Evolutionary conservation across 2,329 filamentous ascomycete genomes (phyloP), one percentile per base, ranked within the genome.

Genomic region (Lachnellula occidentalis): DNA sequence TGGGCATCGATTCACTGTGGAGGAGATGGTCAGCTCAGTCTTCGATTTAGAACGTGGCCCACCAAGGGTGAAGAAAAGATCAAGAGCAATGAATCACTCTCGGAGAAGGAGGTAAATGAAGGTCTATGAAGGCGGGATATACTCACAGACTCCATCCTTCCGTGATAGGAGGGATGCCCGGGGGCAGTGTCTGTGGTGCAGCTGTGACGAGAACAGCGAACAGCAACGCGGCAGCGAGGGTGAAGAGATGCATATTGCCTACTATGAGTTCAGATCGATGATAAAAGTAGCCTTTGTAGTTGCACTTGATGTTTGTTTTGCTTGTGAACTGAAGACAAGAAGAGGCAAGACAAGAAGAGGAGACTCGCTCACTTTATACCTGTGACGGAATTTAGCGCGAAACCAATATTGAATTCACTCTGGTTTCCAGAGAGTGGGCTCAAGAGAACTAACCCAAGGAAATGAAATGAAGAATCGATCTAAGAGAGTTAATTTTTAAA

Each of bases 1-100:
- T 82, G n/a, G 74, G 71, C 39, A 57, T 48, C n/a, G 59, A 64
- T 24, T 62, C 59, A 43, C 34, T 50, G 3, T 22, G 2, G 31
- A n/a, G 2, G 31, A n/a, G n/a, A 24, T 31, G 15, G 27, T 34
- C 3, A 50, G 15, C 17, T 5, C 17, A 17, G 9, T 7, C 41
- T 39, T 21, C 37, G 31, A 21, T 50, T 8, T 31, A 3, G 27
- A 31, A 8, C 5, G 9, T 31, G 9, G 9, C 7, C 27, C 8
- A 31, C 27, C 27, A 9, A 31, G 27, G 27, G 8, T 31, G 27
- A 3, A 43, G 5, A 14, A 43, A 17, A 2, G 5, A 19, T 17
- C 11, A 19, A 17, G 11, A 43, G 9, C 9, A 43, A 11, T 21
- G 17, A 21, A 12, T 1, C 9, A 43, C 22, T 7, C 3, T 43